A percentile compares a stretch with the other conserved stretches of the same genome.
phyloP scores from a whole-genome alignment of 345 rosid genomes.

The Sapria himalayana region DNA sequence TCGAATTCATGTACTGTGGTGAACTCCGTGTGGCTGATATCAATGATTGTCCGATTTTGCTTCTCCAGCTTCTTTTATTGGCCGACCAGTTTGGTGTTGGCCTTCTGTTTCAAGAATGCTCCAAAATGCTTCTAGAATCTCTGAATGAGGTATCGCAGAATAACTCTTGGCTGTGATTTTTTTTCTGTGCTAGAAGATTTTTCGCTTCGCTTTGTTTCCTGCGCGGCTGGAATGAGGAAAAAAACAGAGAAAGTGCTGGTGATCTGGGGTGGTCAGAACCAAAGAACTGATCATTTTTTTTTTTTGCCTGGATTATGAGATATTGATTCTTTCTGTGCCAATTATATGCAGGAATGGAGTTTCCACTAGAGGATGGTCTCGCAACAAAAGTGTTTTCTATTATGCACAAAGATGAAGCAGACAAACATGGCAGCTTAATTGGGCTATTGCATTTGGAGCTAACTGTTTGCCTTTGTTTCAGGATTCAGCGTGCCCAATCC shows the following conservation, averaged over 20 bases:
- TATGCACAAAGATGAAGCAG: conserved; percentile 93
- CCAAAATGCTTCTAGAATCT: conserved; percentile 70
- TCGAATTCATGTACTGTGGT: conserved; percentile 68
- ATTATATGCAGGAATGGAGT: conserved; percentile 98
- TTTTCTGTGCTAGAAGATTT: too few relatives aligned
- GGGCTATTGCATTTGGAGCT: conserved; percentile 33
- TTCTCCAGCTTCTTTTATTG: conserved; percentile 67
- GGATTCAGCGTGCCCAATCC: conserved; percentile 83
- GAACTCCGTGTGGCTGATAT: conserved; percentile 45
- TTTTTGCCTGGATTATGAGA: conserved; percentile 24
- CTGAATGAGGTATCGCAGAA: conserved; percentile 66
- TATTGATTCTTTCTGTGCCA: conserved; percentile 82
- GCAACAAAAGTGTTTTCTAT: conserved; percentile 69
- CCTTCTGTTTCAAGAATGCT: conserved; percentile 89
- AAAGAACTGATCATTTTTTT: conserved; percentile 40
- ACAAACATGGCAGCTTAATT: conserved; percentile 46
- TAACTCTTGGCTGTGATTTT: too few relatives aligned
- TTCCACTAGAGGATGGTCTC: conserved; percentile 74
- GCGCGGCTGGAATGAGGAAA: conserved; percentile 26
- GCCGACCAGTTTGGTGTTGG: conserved; percentile 77
- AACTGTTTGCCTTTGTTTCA: conserved; percentile 84
- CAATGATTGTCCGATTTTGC: conserved; percentile 35
- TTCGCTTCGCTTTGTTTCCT: conserved; percentile 21
- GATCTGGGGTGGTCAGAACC: conserved; percentile 50
- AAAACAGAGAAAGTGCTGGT: conserved; percentile 45